Base-by-base conservation (phyloP, 2,329 filamentous ascomycete genomes). In the Trichoderma hamatum region DNA sequence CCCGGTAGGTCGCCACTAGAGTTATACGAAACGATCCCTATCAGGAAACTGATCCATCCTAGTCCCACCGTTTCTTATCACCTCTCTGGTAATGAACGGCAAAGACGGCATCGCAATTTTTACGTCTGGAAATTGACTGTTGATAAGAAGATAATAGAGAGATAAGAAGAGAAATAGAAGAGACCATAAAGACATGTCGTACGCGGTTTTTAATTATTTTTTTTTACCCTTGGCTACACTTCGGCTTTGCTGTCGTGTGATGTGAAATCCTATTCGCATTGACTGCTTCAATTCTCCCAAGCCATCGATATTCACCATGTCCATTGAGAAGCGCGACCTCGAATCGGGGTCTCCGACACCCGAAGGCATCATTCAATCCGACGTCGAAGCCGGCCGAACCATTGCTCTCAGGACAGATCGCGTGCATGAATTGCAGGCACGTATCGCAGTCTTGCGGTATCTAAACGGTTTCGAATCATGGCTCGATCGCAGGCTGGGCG, bases 231-330 rank as follows among this genome's bases (percentile, higher is more conserved):
- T 16, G 32, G 16, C 24, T 24, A 59, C 55, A 59, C 32, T 32
- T 58, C 55, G 32, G 55, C 21, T 34, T 39, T 59, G 55, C 55
- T 59, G 55, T 59, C 55, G 55, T 59, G 55, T 59, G 32, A 59
- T 59, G 32, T n/a, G 55, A 39, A 26, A 9, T 14, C 21, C 16
- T 39, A 19, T 59, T 28, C 16, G 55, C 24, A 34, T 36, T 39
- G 34, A 16, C 24, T 59, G 55, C 32, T 39, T 39, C 5, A 5
- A 49, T 0, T 49, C n/a, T 24, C 43, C 9, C n/a, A 49, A 5
- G 3, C 11, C n/a, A 21, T 24, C 46, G 24, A 13, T 49, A 5
- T n/a, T 7, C 46, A 49, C 11, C 46, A 49, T 49, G 46, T 24
- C 46, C n/a, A 49, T 24, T 11, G 46, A 49, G 46, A 49, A 49